Evolutionary conservation across 371 early-diverging fungal genomes (phyloP), one percentile per base, ranked within the genome.

Genomic region (Mucor circinelloides): DNA sequence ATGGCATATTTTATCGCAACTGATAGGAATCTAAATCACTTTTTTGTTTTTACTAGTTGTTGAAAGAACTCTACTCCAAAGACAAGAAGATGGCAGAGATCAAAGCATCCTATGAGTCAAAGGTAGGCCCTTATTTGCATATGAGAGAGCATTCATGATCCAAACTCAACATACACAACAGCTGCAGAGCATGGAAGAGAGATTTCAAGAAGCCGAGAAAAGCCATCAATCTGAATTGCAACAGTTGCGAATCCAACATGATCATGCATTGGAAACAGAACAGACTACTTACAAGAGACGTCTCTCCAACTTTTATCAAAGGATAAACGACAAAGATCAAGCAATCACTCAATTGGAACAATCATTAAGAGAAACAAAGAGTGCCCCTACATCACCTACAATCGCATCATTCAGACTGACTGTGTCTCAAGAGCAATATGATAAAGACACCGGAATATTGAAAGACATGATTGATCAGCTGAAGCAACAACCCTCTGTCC

Each of bases 1-100:
- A 23, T 55, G 31, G 44, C 44, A 23, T 66, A 44, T 66, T 38
- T 58, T 38, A 58, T 60, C 25, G 21, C 23, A 23, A 23, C 4
- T 25, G 36, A 36, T 19, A 2, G 8, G 7, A 44, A 44, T 19
- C 50, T 23, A 27, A 31, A 19, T 21, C 2, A 36, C 10, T 25
- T 27, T 23, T 17, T 40, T n/a, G n/a, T 21, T 69, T 34, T 58
- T 9, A 19, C 9, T 66, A 79, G 80, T 36, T 80, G 36, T 62
- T 80, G 34, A 66, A 66, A 17, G 71, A 80, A 60, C 59, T 77
- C 21, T 69, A 75, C 12, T 59, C 68, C 50, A 77, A 77, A 52
- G 80, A 80, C 44, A 58, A 48, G 12, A 38, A 65, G 17, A 60
- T 70, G 17, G 27, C 48, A 54, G 50, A 60, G 13, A 62, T 66